Conservation (phyloP, 768 basidiomycete genomes). For the Astraeus odoratus region DNA sequence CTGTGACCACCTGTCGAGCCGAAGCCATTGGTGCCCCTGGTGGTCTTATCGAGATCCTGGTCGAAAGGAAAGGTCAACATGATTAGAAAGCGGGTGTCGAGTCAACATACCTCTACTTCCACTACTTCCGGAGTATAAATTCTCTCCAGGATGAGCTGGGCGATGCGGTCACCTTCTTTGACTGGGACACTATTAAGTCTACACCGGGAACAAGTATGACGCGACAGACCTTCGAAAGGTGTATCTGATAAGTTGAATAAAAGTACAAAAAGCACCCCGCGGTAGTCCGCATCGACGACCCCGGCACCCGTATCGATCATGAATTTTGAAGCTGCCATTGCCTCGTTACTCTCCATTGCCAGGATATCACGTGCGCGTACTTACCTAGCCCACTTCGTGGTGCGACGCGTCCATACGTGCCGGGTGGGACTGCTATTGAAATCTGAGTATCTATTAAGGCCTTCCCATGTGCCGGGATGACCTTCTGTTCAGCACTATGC, state of each 20-base stretch:
- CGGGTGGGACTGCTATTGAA: constrained; percentile 87
- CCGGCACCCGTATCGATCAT: constrained; percentile 98
- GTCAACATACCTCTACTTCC: constrained; percentile 72
- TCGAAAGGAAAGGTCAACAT: constrained; percentile 5
- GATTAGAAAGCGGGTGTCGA: background rate
- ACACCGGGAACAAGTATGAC: background rate
- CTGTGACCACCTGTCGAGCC: constrained; percentile 91
- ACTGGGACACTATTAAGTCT: constrained; percentile 40
- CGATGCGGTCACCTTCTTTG: constrained; percentile 89
- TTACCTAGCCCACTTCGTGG: constrained; percentile 91
- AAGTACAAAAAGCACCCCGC: constrained; percentile 85
- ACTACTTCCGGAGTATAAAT: constrained; percentile 81
- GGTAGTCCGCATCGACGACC: constrained; percentile 94
- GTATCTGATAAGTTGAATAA: constrained; percentile 88
- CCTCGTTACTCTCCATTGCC: too few relatives aligned
- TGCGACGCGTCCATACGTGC: constrained; percentile 95
- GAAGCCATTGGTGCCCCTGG: constrained; percentile 81
- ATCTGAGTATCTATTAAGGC: constrained; percentile 88
- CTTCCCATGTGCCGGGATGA: constrained; percentile 84
- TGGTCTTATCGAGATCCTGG: constrained; percentile 80
- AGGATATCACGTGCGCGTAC: constrained; percentile 20
- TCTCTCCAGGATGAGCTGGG: constrained; percentile 88
- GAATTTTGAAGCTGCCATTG: constrained; percentile 91
- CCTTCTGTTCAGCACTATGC: constrained; percentile 73
- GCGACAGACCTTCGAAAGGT: constrained; percentile 70